Evolutionary conservation across 805 yeast species (phyloP), one percentile per base, ranked within the genome.

Genomic region (Wickerhamomyces bovis): DNA sequence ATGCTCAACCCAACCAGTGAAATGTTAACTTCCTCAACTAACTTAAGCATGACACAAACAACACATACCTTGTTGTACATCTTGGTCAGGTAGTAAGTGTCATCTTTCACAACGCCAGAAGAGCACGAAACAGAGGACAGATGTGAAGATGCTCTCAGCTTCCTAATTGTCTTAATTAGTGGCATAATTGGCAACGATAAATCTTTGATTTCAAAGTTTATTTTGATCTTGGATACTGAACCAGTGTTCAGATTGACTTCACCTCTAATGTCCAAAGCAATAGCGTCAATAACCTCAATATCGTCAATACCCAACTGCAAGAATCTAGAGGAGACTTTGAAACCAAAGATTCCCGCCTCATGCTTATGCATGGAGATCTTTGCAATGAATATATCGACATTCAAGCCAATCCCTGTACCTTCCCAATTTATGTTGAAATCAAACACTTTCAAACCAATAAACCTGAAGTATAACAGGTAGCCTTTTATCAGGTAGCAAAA

Each of bases 401-500:
- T 51, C 4, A 56, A 8, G 1, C 38, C 36, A 16, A 54, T 22
- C 10, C 49, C 48, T 1, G 38, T 22, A 7, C 49, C 49, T 38
- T 57, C 57, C 31, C 48, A 38, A 6, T 41, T 38, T 21, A 57
- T 22, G 12, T 23, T 35, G 4, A 53, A 12, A 28, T 57, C 53
- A 4, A 47, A 33, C 11, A 58, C 18, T 8, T 53, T 51, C 11
- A 60, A 22, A 10, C 56, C 60, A 26, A 58, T 45, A 45, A 60
- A 60, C 26, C 60, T 51, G 39, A 57, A 51, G 43, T 59, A 58
- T 8, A 52, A 45, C 26, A 60, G 25, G 33, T 58, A 60, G 6
- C 23, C 21, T 26, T 52, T 48, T 6, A 50, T 23, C 4, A 54
- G 12, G 10, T 40, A 38, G 21, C 46, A 55, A 25, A 38, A 3